Base-by-base conservation (phyloP, 768 basidiomycete genomes). In the Boletus subparvulus region DNA sequence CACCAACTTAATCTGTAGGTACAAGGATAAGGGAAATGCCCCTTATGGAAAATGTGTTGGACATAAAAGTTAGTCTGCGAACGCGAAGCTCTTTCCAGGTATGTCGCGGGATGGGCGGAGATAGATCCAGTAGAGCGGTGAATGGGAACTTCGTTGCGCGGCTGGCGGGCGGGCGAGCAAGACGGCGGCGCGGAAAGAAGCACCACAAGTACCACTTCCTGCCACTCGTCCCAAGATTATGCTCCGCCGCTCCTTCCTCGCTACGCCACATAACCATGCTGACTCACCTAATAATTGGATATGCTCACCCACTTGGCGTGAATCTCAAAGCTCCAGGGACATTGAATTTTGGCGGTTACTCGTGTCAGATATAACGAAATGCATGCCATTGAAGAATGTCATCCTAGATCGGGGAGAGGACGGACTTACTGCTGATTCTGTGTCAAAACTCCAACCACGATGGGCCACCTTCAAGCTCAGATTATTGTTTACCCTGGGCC, bases 241-340 rank as follows among this genome's bases (percentile, higher is more conserved):
- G 30, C 35, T 46, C 53, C 55, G 50, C 35, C 55, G 50, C 35
- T 14, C 36, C 45, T 55, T 59, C 41, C 35, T 61, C 53, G 60
- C 60, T 56, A 63, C 66, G 65, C 66, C 65, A 65, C 63, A 60
- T 52, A 56, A 60, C 49, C 47, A 13, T n/a, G 21, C 26, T 60
- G 51, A 44, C 61, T 56, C 49, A 52, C 59, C 53, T 49, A 45
- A 51, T 46, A 41, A 48, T 51, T 50, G 47, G 52, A 49, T 49
- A 40, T 40, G 56, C 40, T 32, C 19, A 32, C n/a, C 28, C 33
- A 60, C 32, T 30, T 50, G 30, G 16, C 45, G 19, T 36, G 51
- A 52, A 50, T 45, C 52, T 24, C 28, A 26, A 58, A 50, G n/a
- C 24, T 6, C 44, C 2, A n/a, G 32, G 30, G 26, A 17, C 26